Evolutionary conservation across 805 yeast species (phyloP).

Genomic region (Ogataea angusta): DNA sequence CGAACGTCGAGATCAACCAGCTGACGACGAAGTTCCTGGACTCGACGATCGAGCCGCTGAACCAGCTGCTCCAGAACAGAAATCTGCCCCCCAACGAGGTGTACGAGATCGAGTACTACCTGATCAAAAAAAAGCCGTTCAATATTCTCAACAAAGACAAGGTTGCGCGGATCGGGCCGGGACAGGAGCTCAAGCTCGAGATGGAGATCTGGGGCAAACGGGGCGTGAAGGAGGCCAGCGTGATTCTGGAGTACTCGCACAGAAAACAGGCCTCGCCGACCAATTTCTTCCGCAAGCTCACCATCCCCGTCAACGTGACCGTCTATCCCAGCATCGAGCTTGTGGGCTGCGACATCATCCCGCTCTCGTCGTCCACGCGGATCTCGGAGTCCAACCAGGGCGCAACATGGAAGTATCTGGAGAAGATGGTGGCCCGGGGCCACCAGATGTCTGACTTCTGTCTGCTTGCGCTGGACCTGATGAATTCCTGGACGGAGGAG

Average conservation of each 20-base stretch:
- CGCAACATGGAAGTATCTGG: constrained; percentile 32
- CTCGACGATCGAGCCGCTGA: constrained; percentile 65
- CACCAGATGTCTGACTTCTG: constrained; percentile 51
- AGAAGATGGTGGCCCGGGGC: constrained; percentile 29
- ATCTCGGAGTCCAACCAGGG: constrained; percentile 27
- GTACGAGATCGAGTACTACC: constrained; percentile 70
- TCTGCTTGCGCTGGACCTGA: constrained; percentile 66
- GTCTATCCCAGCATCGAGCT: constrained; percentile 72
- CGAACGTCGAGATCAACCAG: constrained; percentile 52
- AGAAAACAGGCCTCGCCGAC: constrained; percentile 24
- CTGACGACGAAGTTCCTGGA: constrained; percentile 66
- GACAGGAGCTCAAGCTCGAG: constrained; percentile 40
- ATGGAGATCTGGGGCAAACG: constrained; percentile 68
- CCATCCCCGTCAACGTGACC: constrained; percentile 66
- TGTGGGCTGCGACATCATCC: constrained; percentile 72
- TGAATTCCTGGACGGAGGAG: constrained; percentile 75
- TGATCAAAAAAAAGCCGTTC: constrained; percentile 58
- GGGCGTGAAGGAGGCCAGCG: constrained; percentile 63
- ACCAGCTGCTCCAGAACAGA: constrained; percentile 45
- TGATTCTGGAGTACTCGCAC: constrained; percentile 64
- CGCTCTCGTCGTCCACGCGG: constrained; percentile 38
- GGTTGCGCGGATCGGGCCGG: constrained; percentile 39
- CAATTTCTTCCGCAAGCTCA: constrained; percentile 50
- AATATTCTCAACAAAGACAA: constrained; percentile 46
- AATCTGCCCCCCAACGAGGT: constrained; percentile 56